phyloP scores from a whole-genome alignment of 2,329 filamentous ascomycete species.

The Cryphonectria carpinicola region DNA sequence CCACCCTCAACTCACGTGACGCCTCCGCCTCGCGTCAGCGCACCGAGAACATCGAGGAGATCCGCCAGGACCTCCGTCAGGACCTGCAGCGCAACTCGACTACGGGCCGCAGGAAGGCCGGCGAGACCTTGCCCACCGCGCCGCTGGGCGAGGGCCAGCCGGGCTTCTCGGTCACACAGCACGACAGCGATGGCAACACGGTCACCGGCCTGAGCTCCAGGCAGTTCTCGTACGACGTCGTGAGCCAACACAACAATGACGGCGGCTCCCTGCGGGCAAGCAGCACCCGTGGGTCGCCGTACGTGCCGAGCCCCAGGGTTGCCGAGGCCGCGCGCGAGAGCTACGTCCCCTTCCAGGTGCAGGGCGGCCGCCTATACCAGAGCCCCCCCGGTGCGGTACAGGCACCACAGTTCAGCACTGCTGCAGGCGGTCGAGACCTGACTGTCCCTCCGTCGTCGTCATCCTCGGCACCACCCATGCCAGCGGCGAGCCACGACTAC shows the following conservation, averaged over 20 bases:
- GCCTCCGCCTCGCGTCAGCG: constrained; percentile 17
- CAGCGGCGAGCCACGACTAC: not conserved
- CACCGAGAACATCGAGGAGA: constrained; percentile 23
- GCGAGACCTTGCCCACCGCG: constrained; percentile 19
- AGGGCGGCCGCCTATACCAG: constrained; percentile 13
- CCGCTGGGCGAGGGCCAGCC: constrained; percentile 18
- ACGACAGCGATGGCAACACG: constrained; percentile 14
- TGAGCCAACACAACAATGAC: constrained; percentile 2
- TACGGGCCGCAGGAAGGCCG: constrained; percentile 25
- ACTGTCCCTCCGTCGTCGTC: constrained; percentile 1
- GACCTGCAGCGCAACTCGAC: constrained; percentile 26
- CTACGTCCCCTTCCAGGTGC: constrained; percentile 20
- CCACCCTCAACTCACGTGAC: constrained; percentile 26
- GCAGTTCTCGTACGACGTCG: constrained; percentile 25
- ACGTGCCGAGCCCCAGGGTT: constrained; percentile 19
- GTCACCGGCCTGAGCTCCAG: constrained; percentile 10
- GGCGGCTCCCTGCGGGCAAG: constrained; percentile 10
- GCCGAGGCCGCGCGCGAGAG: constrained; percentile 24
- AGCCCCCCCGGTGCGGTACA: constrained; percentile 7
- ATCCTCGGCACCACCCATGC: not conserved
- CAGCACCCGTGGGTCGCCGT: constrained; percentile 6
- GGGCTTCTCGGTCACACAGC: constrained; percentile 22
- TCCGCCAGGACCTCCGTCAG: constrained; percentile 21
- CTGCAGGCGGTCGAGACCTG: constrained; percentile 6
- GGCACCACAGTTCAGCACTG: not conserved